Percentiles rank a stretch among this genome's conserved stretches.
Evolutionary conservation across 192 early-diverging fungal species (phyloP).

Genomic region (Anaeromyces robustus): DNA sequence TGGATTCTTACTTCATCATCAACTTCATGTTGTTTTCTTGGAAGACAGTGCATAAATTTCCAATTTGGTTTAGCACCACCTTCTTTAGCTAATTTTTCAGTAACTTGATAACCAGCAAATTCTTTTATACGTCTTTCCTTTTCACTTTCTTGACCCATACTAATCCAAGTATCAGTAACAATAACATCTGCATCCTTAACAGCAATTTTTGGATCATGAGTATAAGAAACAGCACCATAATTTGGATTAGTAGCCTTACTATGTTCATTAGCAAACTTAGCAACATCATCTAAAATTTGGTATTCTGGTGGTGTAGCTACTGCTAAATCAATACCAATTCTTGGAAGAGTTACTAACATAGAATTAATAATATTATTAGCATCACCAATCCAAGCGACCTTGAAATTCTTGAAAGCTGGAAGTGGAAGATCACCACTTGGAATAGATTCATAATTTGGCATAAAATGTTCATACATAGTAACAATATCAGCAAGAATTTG

Average conservation of each 20-base stretch:
- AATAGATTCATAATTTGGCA: not conserved
- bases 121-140: conserved; percentile 63
- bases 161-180: conserved; percentile 97
- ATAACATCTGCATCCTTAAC: conserved; percentile 70
- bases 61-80: conserved; percentile 74
- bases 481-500: conserved; percentile 92
- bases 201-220: conserved; percentile 57
- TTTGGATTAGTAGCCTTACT: conserved; percentile 30
- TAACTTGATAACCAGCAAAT: conserved; percentile 77
- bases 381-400: conserved; percentile 97
- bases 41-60: conserved; percentile 98
- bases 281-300: conserved; percentile 48
- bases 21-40: conserved; percentile 91
- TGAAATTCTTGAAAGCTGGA: conserved; percentile 41
- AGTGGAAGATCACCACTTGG: conserved; percentile 13
- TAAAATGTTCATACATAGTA: conserved; percentile 76
- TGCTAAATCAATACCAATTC: conserved; percentile 62
- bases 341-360: conserved; percentile 74
- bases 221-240: conserved; percentile 23
- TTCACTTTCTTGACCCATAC: conserved; percentile 94
- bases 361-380: conserved; percentile 94
- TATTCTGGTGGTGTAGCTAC: conserved; percentile 81
- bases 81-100: conserved; percentile 58
- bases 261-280: conserved; percentile 46
- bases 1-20: conserved; percentile 73